A percentile compares a stretch with the other conserved stretches of the same genome.
Evolutionary conservation across 2,329 filamentous ascomycete genomes (phyloP).

Genomic region (Dichotomopilus funicola): DNA sequence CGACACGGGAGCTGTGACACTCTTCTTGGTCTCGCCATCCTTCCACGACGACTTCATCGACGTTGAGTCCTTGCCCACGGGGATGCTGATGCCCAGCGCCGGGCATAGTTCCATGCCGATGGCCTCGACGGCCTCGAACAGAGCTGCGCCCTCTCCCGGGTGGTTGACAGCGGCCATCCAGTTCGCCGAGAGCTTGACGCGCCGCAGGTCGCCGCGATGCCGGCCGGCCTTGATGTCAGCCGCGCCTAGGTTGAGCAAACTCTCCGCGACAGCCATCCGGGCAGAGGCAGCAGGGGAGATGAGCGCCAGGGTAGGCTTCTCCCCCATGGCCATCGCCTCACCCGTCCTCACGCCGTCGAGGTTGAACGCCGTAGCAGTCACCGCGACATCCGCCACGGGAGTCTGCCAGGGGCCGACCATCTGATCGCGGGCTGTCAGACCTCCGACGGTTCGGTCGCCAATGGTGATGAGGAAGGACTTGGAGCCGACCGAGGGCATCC

Average conservation of each 20-base stretch:
- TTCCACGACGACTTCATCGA: slow-evolving; percentile 99
- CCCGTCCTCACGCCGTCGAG: slow-evolving; percentile 60
- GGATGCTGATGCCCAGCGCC: slow-evolving; percentile 83
- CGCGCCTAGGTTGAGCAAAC: slow-evolving; percentile 86
- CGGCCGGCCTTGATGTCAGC: slow-evolving; percentile 46
- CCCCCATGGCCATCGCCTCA: slow-evolving; percentile 97
- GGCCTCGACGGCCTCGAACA: slow-evolving; percentile 90
- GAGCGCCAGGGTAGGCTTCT: slow-evolving; percentile 80
- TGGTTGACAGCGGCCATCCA: slow-evolving; percentile 99
- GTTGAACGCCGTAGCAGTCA: slow-evolving; percentile 77
- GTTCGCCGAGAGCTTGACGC: slow-evolving; percentile 87
- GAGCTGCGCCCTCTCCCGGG: slow-evolving; percentile 81
- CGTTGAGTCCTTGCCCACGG: slow-evolving; percentile 96
- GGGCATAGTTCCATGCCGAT: slow-evolving; percentile 91
- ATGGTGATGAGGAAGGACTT: slow-evolving; percentile 98
- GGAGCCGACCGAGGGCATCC: slow-evolving; percentile 84
- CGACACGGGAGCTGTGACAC: slow-evolving; percentile 87
- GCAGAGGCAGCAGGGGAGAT: slow-evolving; percentile 87
- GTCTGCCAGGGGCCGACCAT: slow-evolving; percentile 97
- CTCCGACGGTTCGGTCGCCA: slow-evolving; percentile 85
- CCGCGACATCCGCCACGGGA: slow-evolving; percentile 87
- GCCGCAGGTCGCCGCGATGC: slow-evolving; percentile 60
- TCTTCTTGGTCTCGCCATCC: slow-evolving; percentile 69
- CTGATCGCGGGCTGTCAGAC: slow-evolving; percentile 81
- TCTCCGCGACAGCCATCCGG: slow-evolving; percentile 93